Evolutionary conservation across 768 basidiomycete species (phyloP), one percentile per base, ranked within the genome.

Genomic region (Auricularia heimuer): DNA sequence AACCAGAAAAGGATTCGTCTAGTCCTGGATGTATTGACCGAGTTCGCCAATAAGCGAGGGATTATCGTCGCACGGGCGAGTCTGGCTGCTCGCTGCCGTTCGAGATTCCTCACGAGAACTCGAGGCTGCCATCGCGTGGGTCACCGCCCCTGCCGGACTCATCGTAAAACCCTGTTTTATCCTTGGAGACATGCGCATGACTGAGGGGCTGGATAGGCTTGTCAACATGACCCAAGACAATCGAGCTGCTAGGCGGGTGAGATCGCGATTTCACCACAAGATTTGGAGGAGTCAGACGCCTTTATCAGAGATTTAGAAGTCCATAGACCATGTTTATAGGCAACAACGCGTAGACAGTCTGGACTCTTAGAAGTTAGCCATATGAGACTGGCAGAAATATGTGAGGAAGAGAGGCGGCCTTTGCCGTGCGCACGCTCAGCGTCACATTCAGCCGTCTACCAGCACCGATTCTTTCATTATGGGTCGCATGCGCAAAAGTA

Each of bases 81-180:
- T 8, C 11, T 18, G 18, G 10, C 21, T 51, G 18, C 10, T 6
- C 47, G 6, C 47, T 16, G 47, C 18, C 14, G 18, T 54, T 62
- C 66, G 68, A 61, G 67, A 64, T 66, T 64, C 60, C 24, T 21
- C 47, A 47, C 61, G 45, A 24, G 58, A 37, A 36, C 35, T n/a
- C 68, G 72, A 44, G 18, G 4, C 3, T 24, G 2, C 42, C 18
- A 68, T 18, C 71, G 77, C 77, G 1, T 80, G 81, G 81, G 79
- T 82, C 0, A 56, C 68, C 14, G 70, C 81, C 82, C 3, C 75
- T 83, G 21, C 81, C 82, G 0, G 82, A 82, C 1, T 77, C 77
- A 16, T 77, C 77, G 77, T 78, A 65, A 58, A 74, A 75, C 12
- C 7, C 33, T 12, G 54, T 54, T 29, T 29, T 29, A 29, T 29